A percentile compares a stretch with the other conserved stretches of the same genome.
Evolutionary conservation across 2,329 filamentous ascomycete genomes (phyloP).

Genomic region (Monosporascus sp.): DNA sequence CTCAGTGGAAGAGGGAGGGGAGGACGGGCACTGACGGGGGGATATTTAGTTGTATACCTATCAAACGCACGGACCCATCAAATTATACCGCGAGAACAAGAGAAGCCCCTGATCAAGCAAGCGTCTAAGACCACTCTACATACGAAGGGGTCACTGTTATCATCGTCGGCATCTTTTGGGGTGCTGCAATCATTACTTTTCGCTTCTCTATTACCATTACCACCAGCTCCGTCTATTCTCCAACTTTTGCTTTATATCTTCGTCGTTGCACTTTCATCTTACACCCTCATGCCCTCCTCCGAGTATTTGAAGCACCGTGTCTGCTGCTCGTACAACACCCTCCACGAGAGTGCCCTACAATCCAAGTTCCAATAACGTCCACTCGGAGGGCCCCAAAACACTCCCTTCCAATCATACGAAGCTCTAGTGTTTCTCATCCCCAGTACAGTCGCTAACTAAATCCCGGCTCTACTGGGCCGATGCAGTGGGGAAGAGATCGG

Average conservation of each 20-base stretch:
- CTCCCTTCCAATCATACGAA: neutral
- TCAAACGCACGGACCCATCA: too few relatives aligned
- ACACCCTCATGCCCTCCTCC: neutral
- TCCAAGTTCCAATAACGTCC: neutral
- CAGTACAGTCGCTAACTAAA: neutral
- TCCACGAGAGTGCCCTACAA: neutral
- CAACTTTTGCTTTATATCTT: neutral
- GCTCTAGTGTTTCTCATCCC: neutral
- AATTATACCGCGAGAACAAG: too few relatives aligned
- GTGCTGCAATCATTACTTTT: neutral
- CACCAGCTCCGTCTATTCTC: neutral
- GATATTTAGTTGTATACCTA: too few relatives aligned
- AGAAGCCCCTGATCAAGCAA: too few relatives aligned
- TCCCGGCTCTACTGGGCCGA: slow-evolving; percentile 16
- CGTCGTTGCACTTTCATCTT: too few relatives aligned
- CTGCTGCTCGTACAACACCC: too few relatives aligned
- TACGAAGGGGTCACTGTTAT: too few relatives aligned
- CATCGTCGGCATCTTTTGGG: neutral
- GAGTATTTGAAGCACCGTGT: too few relatives aligned
- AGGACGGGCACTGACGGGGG: too few relatives aligned
- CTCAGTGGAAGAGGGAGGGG: too few relatives aligned
- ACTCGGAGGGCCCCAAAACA: neutral
- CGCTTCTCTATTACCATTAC: neutral
- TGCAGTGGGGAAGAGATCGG: slow-evolving; percentile 27
- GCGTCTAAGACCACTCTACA: too few relatives aligned